Percentiles rank a stretch among this genome's conserved stretches.
Conservation (phyloP, 2,329 filamentous ascomycete genomes). For the Scleromitrula shiraiana region DNA sequence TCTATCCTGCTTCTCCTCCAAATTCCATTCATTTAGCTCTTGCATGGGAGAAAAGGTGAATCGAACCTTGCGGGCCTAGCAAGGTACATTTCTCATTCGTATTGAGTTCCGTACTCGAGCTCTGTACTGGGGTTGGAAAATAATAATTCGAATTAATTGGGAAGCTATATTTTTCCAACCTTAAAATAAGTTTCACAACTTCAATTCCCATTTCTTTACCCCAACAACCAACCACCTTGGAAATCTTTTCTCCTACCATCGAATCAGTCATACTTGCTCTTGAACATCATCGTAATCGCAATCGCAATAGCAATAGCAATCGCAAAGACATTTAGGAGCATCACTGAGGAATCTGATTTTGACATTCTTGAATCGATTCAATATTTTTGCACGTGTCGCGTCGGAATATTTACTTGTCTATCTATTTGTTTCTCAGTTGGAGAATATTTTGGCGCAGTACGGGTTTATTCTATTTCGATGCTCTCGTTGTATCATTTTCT, state of each 20-base stretch:
- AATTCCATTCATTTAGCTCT: slow-evolving; percentile 9
- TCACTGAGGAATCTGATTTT: not conserved
- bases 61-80: slow-evolving; percentile 31
- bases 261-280: slow-evolving; percentile 6
- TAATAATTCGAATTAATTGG: no score
- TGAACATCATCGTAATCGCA: not conserved
- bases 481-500: slow-evolving; percentile 10
- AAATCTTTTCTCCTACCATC: slow-evolving; percentile 1
- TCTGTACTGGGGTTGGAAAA: no score
- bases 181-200: slow-evolving; percentile 3
- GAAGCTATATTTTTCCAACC: slow-evolving; percentile 5
- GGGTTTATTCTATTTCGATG: slow-evolving; percentile 10
- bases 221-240: no score
- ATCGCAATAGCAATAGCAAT: not conserved
- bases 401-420: slow-evolving; percentile 1
- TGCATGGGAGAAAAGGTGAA: slow-evolving; percentile 31
- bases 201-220: no score
- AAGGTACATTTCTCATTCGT: slow-evolving; percentile 22
- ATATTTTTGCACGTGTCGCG: slow-evolving; percentile 2
- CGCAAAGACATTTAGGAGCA: not conserved
- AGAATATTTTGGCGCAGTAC: not conserved
- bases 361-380: no score
- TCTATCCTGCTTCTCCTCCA: not conserved
- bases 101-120: no score
- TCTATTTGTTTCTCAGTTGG: not conserved